Percentiles rank a stretch among this genome's conserved stretches.
phyloP scores from a whole-genome alignment of 371 early-diverging fungal species.

The Syncephalastrum contaminatum region DNA sequence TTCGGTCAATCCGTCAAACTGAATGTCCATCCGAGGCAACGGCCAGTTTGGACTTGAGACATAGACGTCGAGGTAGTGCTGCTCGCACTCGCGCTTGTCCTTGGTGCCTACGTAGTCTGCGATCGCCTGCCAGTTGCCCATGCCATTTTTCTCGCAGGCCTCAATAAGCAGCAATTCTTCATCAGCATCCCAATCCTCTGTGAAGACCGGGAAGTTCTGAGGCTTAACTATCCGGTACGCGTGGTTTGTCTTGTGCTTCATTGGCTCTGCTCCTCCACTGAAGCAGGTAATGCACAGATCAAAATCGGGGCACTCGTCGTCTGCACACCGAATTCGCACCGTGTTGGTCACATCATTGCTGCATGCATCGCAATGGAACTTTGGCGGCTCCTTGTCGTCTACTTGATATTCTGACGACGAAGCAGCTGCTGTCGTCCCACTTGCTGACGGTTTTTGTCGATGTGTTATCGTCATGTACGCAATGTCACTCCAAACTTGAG shows the following conservation, averaged over 20 bases:
- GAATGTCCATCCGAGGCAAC: slow-evolving; percentile 62
- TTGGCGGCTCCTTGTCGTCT: slow-evolving; percentile 55
- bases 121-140: slow-evolving; percentile 98
- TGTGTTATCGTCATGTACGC: slow-evolving; percentile 48
- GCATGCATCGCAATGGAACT: slow-evolving; percentile 92
- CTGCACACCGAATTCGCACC: slow-evolving; percentile 87
- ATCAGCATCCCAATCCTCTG: slow-evolving; percentile 93
- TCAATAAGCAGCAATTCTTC: slow-evolving; percentile 97
- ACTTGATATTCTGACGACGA: slow-evolving; percentile 23
- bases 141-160: slow-evolving; percentile 88
- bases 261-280: slow-evolving; percentile 80
- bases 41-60: slow-evolving; percentile 77
- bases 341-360: slow-evolving; percentile 85
- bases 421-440: slow-evolving; percentile 19
- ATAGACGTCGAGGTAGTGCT: slow-evolving; percentile 90
- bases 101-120: slow-evolving; percentile 93
- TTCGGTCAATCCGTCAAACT: slow-evolving; percentile 41
- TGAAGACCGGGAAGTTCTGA: slow-evolving; percentile 86
- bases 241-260: slow-evolving; percentile 84
- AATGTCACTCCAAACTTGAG: slow-evolving; percentile 3
- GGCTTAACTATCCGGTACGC: slow-evolving; percentile 86
- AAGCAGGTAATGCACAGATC: slow-evolving; percentile 98
- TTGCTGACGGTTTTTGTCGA: slow-evolving; percentile 40
- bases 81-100: slow-evolving; percentile 82
- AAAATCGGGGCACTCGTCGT: slow-evolving; percentile 83